Evolutionary conservation across 2,329 filamentous ascomycete genomes (phyloP), one percentile per base, ranked within the genome.

Genomic region (Colletotrichum musae): DNA sequence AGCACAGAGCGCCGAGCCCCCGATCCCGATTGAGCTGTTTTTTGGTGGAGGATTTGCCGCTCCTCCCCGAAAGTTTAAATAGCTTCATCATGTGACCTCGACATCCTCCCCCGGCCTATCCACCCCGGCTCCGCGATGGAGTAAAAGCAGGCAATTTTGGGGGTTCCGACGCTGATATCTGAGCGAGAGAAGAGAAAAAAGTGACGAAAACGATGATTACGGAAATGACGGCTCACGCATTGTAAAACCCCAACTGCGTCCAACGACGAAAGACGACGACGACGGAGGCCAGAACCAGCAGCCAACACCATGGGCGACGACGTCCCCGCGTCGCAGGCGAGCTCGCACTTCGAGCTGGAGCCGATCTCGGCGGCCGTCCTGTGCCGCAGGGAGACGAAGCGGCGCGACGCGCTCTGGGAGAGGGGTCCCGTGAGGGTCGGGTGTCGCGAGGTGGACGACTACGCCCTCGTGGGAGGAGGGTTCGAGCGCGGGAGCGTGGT

Each of bases 401-500:
- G 82, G 1, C 78, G 80, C 24, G 75, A 82, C 60, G 74, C 62
- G 15, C 73, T 79, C 1, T 66, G 64, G 18, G 48, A 65, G 6
- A 73, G 77, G 4, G 83, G 83, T 0, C 68, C 64, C 5, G 76
- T 83, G 36, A 67, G 72, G 32, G 84, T 81, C 1, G 87, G 87
- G 13, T 87, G 85, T 60, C 50, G 57, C 2, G 86, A 85, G 70
- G 72, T 90, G 41, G 88, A 90, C 71, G 76, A 80, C 2, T 75
- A 83, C 36, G 80, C 86, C 6, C 77, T 89, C 5, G 64, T 82
- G 6, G 80, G 79, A 2, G 86, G 86, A 0, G 86, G 86, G 0
- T 78, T 88, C 12, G 82, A 85, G 75, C 76, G 84, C n/a, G 87
- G 87, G 0, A 78, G 77, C 21, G 82, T 90, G 0, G 83, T 88